Conservation (phyloP, 208 protist species). For the Leishmania amazonensis region DNA sequence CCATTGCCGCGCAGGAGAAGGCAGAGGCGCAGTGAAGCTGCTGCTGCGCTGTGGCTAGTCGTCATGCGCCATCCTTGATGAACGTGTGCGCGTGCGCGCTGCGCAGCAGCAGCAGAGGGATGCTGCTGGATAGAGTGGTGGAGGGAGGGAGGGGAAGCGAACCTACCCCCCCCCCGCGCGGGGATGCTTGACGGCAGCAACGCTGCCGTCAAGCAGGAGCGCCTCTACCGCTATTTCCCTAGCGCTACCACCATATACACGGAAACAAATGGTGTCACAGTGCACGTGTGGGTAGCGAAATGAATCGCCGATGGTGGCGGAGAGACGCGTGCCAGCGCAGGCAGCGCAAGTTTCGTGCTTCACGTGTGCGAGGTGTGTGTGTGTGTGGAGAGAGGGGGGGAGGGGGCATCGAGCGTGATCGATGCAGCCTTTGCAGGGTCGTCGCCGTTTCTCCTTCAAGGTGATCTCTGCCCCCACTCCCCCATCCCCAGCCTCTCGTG, state of each 20-base stretch:
- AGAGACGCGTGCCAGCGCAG: neutral
- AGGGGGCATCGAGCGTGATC: neutral
- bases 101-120: too few species aligned
- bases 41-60: neutral
- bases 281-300: too few species aligned
- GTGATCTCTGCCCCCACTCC: neutral
- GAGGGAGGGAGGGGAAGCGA: too few species aligned
- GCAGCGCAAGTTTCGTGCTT: too few species aligned
- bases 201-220: too few species aligned
- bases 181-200: too few species aligned
- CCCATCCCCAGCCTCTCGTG: neutral
- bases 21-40: neutral
- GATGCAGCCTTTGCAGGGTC: neutral
- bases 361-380: neutral
- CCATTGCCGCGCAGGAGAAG: slow-evolving; percentile 16
- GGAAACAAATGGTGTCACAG: too few species aligned
- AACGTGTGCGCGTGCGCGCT: neutral
- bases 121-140: too few species aligned
- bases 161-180: too few species aligned
- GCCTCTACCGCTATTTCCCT: too few species aligned
- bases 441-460: neutral
- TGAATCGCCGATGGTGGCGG: neutral
- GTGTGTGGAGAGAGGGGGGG: too few species aligned
- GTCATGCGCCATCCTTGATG: neutral
- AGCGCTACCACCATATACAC: too few species aligned